Conservation (phyloP, 768 basidiomycete species). For the Russula sp. region DNA sequence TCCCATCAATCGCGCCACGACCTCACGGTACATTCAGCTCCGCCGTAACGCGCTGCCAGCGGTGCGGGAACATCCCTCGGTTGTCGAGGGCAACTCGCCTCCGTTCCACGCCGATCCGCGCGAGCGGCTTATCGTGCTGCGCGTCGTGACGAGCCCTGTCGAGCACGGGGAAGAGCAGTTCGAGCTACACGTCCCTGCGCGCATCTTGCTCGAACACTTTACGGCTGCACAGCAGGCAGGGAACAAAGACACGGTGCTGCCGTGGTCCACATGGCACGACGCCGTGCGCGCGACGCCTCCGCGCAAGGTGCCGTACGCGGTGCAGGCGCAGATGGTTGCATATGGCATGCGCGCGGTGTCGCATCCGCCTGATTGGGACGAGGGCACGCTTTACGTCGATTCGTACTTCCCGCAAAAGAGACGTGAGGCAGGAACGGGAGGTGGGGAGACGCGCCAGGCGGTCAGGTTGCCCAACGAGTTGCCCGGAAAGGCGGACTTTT, state of each 20-base stretch:
- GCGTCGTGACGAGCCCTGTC: conserved; percentile 9
- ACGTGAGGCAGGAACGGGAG: too few relatives aligned
- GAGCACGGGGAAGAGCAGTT: conserved; percentile 12
- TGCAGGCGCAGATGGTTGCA: conserved; percentile 4
- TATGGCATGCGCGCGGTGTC: conserved; percentile 13
- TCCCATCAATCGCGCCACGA: not conserved
- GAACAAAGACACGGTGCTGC: not conserved
- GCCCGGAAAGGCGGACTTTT: not conserved
- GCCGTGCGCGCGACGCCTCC: not conserved
- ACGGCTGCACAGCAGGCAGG: not conserved
- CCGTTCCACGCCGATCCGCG: conserved; percentile 14
- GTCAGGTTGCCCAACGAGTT: not conserved
- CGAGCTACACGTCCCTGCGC: conserved; percentile 11
- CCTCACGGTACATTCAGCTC: conserved; percentile 9
- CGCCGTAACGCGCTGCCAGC: conserved; percentile 11
- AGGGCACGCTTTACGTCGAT: conserved; percentile 4
- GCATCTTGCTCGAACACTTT: not conserved
- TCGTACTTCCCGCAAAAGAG: conserved; percentile 10
- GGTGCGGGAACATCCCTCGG: not conserved
- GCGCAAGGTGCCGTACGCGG: not conserved
- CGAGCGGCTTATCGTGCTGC: conserved; percentile 6
- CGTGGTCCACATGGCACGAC: conserved; percentile 5
- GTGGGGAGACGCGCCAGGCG: not conserved
- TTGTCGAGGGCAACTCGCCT: not conserved
- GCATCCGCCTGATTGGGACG: conserved; percentile 8